Conservation (phyloP, 2,329 filamentous ascomycete species). For the Alternaria hordeiaustralica region DNA sequence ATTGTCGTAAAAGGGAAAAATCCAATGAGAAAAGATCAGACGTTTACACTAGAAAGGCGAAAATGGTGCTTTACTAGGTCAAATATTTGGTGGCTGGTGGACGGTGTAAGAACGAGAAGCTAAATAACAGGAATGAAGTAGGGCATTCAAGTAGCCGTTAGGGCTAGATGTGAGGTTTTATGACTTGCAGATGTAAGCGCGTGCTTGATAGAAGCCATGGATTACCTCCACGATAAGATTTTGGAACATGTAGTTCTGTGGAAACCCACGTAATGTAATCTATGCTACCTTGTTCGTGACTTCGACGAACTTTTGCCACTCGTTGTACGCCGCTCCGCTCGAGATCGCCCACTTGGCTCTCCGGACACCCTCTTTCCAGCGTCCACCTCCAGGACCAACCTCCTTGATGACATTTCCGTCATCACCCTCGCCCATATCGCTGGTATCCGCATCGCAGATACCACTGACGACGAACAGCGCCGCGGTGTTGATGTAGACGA, state of each 20-base stretch:
- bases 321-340: slow-evolving; percentile 83
- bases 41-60: too few relatives aligned
- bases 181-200: neutral
- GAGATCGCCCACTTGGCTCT: slow-evolving; percentile 86
- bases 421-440: slow-evolving; percentile 79
- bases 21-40: too few relatives aligned
- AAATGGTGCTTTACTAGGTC: too few relatives aligned
- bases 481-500: slow-evolving; percentile 93
- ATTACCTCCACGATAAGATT: neutral
- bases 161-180: neutral
- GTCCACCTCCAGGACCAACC: slow-evolving; percentile 79
- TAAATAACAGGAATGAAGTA: too few relatives aligned
- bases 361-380: slow-evolving; percentile 95
- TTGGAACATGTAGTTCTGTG: neutral
- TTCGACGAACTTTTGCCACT: slow-evolving; percentile 84
- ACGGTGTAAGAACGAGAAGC: too few relatives aligned
- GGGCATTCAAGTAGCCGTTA: neutral
- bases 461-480: slow-evolving; percentile 86
- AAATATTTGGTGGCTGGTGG: too few relatives aligned
- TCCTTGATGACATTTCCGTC: slow-evolving; percentile 82
- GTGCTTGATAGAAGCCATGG: neutral
- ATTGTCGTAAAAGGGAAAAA: too few relatives aligned
- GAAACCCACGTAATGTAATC: neutral
- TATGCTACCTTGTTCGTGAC: slow-evolving; percentile 67
- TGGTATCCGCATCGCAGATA: slow-evolving; percentile 82